Conservation (phyloP, 2,329 filamentous ascomycete species). For the Orbilia brochopaga region DNA sequence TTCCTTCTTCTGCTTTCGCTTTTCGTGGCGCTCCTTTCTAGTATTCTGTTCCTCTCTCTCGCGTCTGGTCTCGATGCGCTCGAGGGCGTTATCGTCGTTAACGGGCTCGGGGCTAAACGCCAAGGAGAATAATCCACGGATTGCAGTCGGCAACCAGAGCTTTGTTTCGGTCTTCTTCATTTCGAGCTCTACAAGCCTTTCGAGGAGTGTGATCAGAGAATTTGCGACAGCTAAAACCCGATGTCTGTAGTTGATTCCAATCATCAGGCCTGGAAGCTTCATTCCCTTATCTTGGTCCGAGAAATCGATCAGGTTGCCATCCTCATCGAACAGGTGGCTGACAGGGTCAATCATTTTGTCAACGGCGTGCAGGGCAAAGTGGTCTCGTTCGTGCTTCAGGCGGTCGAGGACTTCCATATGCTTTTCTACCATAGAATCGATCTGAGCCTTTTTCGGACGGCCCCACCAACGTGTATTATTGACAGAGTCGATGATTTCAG, state of each 20-base stretch:
- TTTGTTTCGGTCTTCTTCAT: slow-evolving; percentile 57
- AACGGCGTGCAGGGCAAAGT: slow-evolving; percentile 57
- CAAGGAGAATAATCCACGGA: slow-evolving; percentile 60
- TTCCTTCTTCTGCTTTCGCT: slow-evolving; percentile 22
- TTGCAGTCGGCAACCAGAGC: slow-evolving; percentile 60
- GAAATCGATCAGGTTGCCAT: slow-evolving; percentile 55
- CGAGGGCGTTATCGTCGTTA: slow-evolving; percentile 42
- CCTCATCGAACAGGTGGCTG: slow-evolving; percentile 59
- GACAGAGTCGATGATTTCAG: slow-evolving; percentile 34
- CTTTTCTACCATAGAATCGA: slow-evolving; percentile 55
- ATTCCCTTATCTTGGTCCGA: slow-evolving; percentile 56
- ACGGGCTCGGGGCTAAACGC: slow-evolving; percentile 54
- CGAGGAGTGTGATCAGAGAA: slow-evolving; percentile 57
- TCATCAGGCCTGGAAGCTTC: slow-evolving; percentile 59
- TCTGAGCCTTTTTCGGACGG: slow-evolving; percentile 24
- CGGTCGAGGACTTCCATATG: slow-evolving; percentile 56
- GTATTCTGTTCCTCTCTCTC: slow-evolving; percentile 46
- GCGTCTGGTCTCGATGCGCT: slow-evolving; percentile 36
- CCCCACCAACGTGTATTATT: slow-evolving; percentile 40
- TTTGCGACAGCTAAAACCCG: slow-evolving; percentile 56
- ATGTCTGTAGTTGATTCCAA: slow-evolving; percentile 63
- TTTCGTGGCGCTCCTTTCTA: slow-evolving; percentile 43
- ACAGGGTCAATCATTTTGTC: slow-evolving; percentile 59
- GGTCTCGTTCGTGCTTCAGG: slow-evolving; percentile 54
- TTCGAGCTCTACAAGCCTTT: slow-evolving; percentile 58